Base-by-base conservation (phyloP, 805 yeast genomes). In the Metschnikowia picachoensis region DNA sequence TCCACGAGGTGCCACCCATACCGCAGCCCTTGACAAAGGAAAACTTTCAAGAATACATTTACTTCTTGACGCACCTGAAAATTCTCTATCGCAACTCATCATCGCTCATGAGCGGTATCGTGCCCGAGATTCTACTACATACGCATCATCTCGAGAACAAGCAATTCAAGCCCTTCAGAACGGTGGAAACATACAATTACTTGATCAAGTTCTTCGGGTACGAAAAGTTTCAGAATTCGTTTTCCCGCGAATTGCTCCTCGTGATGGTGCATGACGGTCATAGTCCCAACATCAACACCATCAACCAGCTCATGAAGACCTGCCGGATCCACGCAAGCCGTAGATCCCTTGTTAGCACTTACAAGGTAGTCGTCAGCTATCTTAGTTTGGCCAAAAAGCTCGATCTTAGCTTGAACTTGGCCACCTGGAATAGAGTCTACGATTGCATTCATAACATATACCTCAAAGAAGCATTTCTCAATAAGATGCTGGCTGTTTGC, bases 221-320 rank as follows among this genome's bases (percentile, higher is more conserved):
- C 47, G 64, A 59, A 39, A 71, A 71, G 50, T 62, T 67, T 53
- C 76, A 72, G 52, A 66, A 65, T 47, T 53, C 66, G 13, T 71
- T 72, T 55, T 71, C 75, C 4, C 50, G 73, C 25, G 70, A 66
- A 39, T 49, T 72, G 14, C 53, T 72, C 10, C 52, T 72, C 32
- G 73, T 69, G 28, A 70, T 72, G 75, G 55, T 65, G 33, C 62
- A 67, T 45, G 76, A 72, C 45, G 73, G 73, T 3, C 70, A 67
- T 41, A 49, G 50, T n/a, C 72, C 73, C 8, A 67, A 70, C 48
- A 60, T 67, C 30, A 68, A 67, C 38, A 72, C 76, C 40, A 66
- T 72, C 45, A 70, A 72, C 55, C 57, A 58, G 40, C 58, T 71
- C 35, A 51, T 72, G 31, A 65, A 64, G 39, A 52, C 64, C 20